These are phyloP conservation scores for Cordia subcordata DNA, from an alignment of 257 asterid species.

Conservation along the genomic window DNA sequence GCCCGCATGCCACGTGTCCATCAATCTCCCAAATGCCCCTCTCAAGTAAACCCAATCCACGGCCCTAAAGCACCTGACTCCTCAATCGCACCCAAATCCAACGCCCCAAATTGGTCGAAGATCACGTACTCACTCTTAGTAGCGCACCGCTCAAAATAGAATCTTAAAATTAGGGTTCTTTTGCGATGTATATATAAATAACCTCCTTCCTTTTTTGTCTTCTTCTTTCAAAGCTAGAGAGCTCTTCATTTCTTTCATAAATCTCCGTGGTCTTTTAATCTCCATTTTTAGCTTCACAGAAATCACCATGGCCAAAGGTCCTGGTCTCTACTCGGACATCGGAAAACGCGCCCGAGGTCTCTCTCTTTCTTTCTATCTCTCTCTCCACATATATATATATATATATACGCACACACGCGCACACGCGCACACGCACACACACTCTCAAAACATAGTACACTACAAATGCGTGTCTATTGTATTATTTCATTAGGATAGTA, in stretches of 20 bases:
- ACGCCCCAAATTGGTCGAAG: slow-evolving; percentile 36
- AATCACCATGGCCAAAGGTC: slow-evolving; percentile 76
- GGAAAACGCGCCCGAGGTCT: slow-evolving; percentile 84
- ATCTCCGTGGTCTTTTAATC: neutral
- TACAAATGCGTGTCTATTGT: too few relatives aligned
- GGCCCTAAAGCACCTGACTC: slow-evolving; percentile 15
- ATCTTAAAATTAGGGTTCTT: slow-evolving; percentile 48
- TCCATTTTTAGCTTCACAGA: neutral
- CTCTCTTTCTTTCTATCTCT: neutral
- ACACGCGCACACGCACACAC: neutral
- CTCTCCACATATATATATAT: neutral
- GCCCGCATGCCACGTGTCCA: slow-evolving; percentile 21
- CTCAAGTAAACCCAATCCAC: slow-evolving; percentile 22
- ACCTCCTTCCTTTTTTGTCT: neutral
- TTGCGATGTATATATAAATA: slow-evolving; percentile 7
- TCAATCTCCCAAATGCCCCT: slow-evolving; percentile 10
- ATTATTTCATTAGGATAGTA: too few relatives aligned
- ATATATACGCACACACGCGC: neutral
- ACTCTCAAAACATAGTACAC: too few relatives aligned
- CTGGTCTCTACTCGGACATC: slow-evolving; percentile 84
- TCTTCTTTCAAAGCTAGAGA: slow-evolving; percentile 3
- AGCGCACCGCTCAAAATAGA: slow-evolving; percentile 19
- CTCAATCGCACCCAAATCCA: neutral
- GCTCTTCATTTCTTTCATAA: neutral
- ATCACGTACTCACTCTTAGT: slow-evolving; percentile 4